A percentile compares a stretch with the other conserved stretches of the same genome.
These are phyloP conservation scores for Tinospora cordifolia DNA, from an alignment of 164 flowering plant species.

Conservation along the genomic window DNA sequence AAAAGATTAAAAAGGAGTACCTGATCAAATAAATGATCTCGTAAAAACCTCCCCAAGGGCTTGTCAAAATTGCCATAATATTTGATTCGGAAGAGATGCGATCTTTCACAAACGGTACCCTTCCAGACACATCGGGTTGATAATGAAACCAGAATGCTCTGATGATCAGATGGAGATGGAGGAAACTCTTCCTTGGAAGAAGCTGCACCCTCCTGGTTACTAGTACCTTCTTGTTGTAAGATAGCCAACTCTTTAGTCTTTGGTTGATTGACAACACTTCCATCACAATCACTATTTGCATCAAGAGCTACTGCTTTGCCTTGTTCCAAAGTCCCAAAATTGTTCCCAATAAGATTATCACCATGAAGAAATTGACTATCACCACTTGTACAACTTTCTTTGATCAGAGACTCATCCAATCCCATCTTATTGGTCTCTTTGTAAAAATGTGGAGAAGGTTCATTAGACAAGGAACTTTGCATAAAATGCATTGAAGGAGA, in stretches of 20 bases:
- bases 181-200: conserved; percentile 73
- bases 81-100: conserved; percentile 89
- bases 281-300: conserved; percentile 14
- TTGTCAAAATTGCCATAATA: conserved; percentile 93
- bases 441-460: conserved; percentile 20
- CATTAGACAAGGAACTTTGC: conserved; percentile 17
- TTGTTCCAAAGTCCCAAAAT: conserved; percentile 22
- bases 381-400: conserved; percentile 11
- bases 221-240: conserved; percentile 32
- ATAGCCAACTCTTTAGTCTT: conserved; percentile 28
- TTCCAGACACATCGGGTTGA: conserved; percentile 95
- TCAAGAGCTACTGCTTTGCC: conserved; percentile 10
- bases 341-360: conserved; percentile 14
- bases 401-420: conserved; percentile 13
- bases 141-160: conserved; percentile 88
- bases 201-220: conserved; percentile 30
- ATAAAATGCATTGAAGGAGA: conserved; percentile 17
- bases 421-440: conserved; percentile 19
- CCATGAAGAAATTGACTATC: background rate
- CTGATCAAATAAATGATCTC: conserved; percentile 88
- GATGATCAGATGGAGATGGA: conserved; percentile 86
- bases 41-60: conserved; percentile 83
- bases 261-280: conserved; percentile 16
- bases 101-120: conserved; percentile 90
- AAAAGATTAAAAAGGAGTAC: conserved; percentile 26